phyloP scores from a whole-genome alignment of 2,329 filamentous ascomycete species.

The Xylaria sp. region DNA sequence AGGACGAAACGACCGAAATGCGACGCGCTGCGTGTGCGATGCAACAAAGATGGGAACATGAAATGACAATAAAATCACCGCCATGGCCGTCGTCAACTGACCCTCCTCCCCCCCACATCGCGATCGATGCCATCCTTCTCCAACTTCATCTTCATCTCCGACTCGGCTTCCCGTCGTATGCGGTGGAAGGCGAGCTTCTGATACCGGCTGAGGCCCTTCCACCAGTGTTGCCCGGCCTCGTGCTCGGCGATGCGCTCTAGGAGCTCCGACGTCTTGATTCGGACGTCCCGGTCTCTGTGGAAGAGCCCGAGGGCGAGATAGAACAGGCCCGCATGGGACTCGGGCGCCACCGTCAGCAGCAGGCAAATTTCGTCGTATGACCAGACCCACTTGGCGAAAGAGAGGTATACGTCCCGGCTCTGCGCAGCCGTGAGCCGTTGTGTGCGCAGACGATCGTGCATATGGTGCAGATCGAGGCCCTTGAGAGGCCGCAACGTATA shows the following conservation, averaged over 20 bases:
- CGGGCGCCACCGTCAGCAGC: constrained; percentile 79
- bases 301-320: constrained; percentile 91
- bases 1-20: neutral
- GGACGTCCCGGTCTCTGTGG: constrained; percentile 82
- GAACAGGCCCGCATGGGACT: constrained; percentile 86
- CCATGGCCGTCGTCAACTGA: constrained; percentile 47
- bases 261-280: constrained; percentile 77
- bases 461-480: constrained; percentile 85
- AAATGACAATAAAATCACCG: neutral
- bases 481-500: constrained; percentile 73
- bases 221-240: constrained; percentile 92
- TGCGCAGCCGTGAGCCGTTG: constrained; percentile 78
- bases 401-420: constrained; percentile 83
- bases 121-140: constrained; percentile 51
- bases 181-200: constrained; percentile 85
- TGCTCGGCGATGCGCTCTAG: constrained; percentile 84
- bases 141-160: constrained; percentile 54
- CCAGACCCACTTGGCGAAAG: constrained; percentile 75
- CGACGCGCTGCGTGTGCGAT: constrained; percentile 1
- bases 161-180: constrained; percentile 70
- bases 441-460: constrained; percentile 87
- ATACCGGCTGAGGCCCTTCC: constrained; percentile 83
- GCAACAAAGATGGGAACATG: neutral
- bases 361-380: constrained; percentile 87
- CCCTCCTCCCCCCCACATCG: constrained; percentile 54